Conservation (phyloP, 208 protist genomes). For the Jaenimonas drosophilae region DNA sequence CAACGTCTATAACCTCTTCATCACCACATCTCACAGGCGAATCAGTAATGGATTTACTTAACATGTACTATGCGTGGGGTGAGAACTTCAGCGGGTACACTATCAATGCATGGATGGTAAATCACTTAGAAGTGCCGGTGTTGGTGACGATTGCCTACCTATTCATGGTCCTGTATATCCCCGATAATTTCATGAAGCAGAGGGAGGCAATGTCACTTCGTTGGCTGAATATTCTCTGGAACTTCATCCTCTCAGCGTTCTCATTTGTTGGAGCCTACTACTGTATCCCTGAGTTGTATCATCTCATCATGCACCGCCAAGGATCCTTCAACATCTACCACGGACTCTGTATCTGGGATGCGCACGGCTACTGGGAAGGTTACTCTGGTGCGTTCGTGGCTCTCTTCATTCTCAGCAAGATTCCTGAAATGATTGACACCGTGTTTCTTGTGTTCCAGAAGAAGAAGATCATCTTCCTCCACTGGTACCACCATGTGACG, state of each 20-base stretch:
- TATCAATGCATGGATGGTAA: conserved; percentile 32
- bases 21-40: no score
- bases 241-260: conserved; percentile 69
- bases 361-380: conserved; percentile 37
- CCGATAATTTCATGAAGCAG: conserved; percentile 5
- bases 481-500: conserved; percentile 93
- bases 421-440: conserved; percentile 84
- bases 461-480: conserved; percentile 79
- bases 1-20: no score
- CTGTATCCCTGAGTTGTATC: not conserved
- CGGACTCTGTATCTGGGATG: conserved; percentile 41
- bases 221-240: conserved; percentile 35
- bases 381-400: conserved; percentile 48
- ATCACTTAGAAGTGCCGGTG: conserved; percentile 44
- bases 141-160: conserved; percentile 39
- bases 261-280: conserved; percentile 50
- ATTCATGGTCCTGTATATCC: conserved; percentile 52
- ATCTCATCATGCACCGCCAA: conserved; percentile 5
- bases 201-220: not conserved
- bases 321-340: conserved; percentile 36
- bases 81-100: conserved; percentile 23
- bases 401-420: conserved; percentile 78
- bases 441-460: conserved; percentile 78
- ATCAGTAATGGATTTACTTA: no score
- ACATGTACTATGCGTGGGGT: conserved; percentile 7